phyloP scores from a whole-genome alignment of 2,329 filamentous ascomycete genomes.

The Ophiostoma angusticollis region DNA sequence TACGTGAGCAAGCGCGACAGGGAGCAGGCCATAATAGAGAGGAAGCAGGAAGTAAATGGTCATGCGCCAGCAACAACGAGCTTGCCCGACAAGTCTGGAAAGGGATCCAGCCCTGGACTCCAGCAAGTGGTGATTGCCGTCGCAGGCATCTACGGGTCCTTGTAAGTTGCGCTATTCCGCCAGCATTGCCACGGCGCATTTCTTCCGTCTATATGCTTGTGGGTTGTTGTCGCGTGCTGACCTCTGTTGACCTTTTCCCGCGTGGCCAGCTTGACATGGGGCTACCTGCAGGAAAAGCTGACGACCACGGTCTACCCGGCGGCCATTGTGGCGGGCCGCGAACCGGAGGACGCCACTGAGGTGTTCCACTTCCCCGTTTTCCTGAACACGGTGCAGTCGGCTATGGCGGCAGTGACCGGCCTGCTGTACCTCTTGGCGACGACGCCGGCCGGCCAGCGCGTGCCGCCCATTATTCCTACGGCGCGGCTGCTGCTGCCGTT shows the following conservation, averaged over 20 bases:
- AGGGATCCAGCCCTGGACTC: conserved; percentile 33
- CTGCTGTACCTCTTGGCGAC: conserved; percentile 64
- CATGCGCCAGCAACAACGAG: conserved; percentile 17
- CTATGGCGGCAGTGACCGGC: conserved; percentile 74
- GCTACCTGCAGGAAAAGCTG: conserved; percentile 89
- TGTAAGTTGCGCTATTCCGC: conserved; percentile 51
- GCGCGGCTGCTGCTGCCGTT: conserved; percentile 63
- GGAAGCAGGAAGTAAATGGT: conserved; percentile 13
- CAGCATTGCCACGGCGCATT: too few species aligned
- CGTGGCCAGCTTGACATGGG: conserved; percentile 71
- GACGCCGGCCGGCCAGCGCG: conserved; percentile 36
- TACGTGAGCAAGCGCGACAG: conserved; percentile 40
- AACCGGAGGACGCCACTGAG: conserved; percentile 41
- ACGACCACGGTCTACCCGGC: conserved; percentile 81
- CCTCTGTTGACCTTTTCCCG: too few species aligned
- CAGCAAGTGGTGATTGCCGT: conserved; percentile 74
- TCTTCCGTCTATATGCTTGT: too few species aligned
- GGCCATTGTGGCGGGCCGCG: conserved; percentile 12
- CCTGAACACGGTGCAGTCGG: conserved; percentile 89
- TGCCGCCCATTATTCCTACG: conserved; percentile 64
- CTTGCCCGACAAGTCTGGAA: conserved; percentile 20
- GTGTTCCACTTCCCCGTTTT: conserved; percentile 90
- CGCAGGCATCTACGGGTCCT: conserved; percentile 91
- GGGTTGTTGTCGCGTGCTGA: background rate
- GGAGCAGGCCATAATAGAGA: conserved; percentile 12